Evolutionary conservation across 139 green algal genomes (phyloP), one percentile per base, ranked within the genome.

Genomic region (Astrephomene gubernaculifera): DNA sequence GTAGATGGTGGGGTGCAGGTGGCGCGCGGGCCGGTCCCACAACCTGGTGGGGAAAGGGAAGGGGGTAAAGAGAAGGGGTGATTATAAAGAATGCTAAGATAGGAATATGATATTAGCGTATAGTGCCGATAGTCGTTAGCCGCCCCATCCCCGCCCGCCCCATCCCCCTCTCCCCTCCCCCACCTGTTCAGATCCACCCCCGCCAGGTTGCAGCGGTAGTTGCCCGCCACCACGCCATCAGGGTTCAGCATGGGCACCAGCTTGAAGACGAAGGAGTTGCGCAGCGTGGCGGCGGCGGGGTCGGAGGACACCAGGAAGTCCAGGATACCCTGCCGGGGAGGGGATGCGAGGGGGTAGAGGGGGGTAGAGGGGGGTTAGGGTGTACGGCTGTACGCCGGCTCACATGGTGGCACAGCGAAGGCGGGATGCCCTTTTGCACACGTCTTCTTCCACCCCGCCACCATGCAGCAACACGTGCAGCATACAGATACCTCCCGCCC

Each of bases 211-310:
- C 88, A 92, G 44, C 88, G 88, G 74, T 92, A 92, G 81, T 76
- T 90, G 25, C 86, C 86, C 36, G 83, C 84, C 21, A 74, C 79
- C 27, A 90, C 86, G 8, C 91, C 91, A 79, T 95, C 94, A 0
- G 94, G 93, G 87, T 96, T 96, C 70, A 96, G 88, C 93, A 96
- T 95, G 22, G 94, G 94, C 27, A 96, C 68, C 21, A 97, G 31
- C 81, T 95, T 93, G 89, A 95, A 95, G 31, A 94, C 78, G 75
- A 93, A 94, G 33, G 69, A 89, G 68, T 68, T 67, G 17, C 91
- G 89, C 69, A 95, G 87, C 53, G 82, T 67, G 27, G 71, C 27
- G 10, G 93, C 93, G 12, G 82, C 39, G 27, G 87, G 89, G 33
- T 85, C 69, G 27, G 78, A 60, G 24, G 91, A 91, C 21, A 71